phyloP scores from a whole-genome alignment of 371 early-diverging fungal species.

The Rhizopus arrhizus region DNA sequence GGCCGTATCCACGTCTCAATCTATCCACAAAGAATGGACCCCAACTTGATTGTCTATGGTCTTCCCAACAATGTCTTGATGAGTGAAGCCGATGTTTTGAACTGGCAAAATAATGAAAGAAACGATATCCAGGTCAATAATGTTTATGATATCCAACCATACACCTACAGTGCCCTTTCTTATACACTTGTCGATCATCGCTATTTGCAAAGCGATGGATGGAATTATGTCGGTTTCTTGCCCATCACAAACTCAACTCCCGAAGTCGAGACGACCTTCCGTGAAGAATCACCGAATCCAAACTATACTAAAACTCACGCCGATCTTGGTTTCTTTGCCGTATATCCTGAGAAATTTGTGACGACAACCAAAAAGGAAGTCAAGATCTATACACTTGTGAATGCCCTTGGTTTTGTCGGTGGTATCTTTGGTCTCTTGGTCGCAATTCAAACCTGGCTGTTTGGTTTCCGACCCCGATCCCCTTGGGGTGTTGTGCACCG shows the following conservation, averaged over 20 bases:
- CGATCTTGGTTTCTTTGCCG: constrained; percentile 37
- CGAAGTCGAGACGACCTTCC: constrained; percentile 42
- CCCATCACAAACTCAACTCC: constrained; percentile 48
- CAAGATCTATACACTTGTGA: constrained; percentile 52
- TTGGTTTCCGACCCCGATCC: constrained; percentile 51
- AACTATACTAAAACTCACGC: constrained; percentile 32
- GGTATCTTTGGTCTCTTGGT: constrained; percentile 53
- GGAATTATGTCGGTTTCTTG: constrained; percentile 56
- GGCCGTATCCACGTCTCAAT: constrained; percentile 50
- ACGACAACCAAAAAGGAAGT: constrained; percentile 38
- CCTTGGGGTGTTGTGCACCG: constrained; percentile 58
- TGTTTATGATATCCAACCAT: constrained; percentile 41
- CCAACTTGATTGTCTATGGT: constrained; percentile 41
- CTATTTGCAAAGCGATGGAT: constrained; percentile 44
- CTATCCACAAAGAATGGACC: constrained; percentile 50
- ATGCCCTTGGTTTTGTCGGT: constrained; percentile 54
- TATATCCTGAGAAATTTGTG: constrained; percentile 34
- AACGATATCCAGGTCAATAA: constrained; percentile 47
- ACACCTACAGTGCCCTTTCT: constrained; percentile 42
- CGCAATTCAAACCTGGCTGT: constrained; percentile 52
- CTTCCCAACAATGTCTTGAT: constrained; percentile 28
- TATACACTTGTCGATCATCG: constrained; percentile 46
- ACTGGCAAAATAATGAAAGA: constrained; percentile 45
- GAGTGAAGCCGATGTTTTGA: constrained; percentile 28
- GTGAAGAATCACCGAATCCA: constrained; percentile 48